Evolutionary conservation across 306 rosid genomes (phyloP).

Genomic region (Rubus parviflorus): DNA sequence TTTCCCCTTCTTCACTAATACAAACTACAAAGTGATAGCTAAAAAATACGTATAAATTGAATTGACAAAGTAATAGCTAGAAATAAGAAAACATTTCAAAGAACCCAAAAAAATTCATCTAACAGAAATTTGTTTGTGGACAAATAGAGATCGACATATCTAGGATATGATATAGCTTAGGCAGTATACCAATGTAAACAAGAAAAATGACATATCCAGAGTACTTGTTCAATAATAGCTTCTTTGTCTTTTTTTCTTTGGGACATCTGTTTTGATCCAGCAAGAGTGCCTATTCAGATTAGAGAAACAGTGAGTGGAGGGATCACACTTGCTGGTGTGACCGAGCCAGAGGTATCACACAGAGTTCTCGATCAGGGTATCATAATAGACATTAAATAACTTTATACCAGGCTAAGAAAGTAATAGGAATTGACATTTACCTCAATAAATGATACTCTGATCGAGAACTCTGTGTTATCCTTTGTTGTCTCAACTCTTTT

Average conservation of each 20-base stretch:
- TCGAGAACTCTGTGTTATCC: slow-evolving; percentile 58
- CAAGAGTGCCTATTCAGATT: slow-evolving; percentile 82
- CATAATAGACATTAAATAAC: background rate
- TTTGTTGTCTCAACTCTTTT: slow-evolving; percentile 40
- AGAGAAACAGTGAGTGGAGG: slow-evolving; percentile 85
- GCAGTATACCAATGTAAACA: background rate
- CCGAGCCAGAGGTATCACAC: slow-evolving; percentile 80
- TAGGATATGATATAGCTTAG: background rate
- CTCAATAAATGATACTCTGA: slow-evolving; percentile 90
- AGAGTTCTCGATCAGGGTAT: too few species aligned
- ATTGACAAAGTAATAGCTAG: background rate
- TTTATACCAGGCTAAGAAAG: background rate
- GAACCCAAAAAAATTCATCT: background rate
- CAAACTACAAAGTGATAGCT: background rate
- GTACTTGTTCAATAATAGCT: background rate
- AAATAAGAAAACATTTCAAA: background rate
- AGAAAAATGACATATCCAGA: background rate
- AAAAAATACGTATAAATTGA: background rate
- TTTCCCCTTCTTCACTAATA: background rate
- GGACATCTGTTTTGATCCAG: too few species aligned
- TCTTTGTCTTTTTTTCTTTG: background rate
- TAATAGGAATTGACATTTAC: slow-evolving; percentile 29
- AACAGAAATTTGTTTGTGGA: background rate
- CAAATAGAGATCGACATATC: background rate
- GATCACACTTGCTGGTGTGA: slow-evolving; percentile 87